Conservation (phyloP, 2,329 filamentous ascomycete species). For the Tricladium varicosporioides region DNA sequence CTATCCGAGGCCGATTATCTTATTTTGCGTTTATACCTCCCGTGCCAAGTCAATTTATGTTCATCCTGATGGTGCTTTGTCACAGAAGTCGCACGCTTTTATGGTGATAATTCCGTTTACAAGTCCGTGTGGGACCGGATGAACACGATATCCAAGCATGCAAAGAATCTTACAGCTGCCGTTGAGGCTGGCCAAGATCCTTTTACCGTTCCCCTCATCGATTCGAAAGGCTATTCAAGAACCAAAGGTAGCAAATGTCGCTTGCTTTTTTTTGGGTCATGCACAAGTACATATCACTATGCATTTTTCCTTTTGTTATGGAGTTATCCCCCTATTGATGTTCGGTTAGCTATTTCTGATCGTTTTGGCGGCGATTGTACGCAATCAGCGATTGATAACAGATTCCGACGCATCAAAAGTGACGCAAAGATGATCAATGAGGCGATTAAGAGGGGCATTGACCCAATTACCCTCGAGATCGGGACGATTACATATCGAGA, state of each 20-base stretch:
- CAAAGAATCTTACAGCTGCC: slow-evolving; percentile 19
- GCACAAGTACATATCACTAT: slow-evolving; percentile 5
- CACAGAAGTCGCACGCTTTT: slow-evolving; percentile 21
- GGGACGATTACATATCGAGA: slow-evolving; percentile 2
- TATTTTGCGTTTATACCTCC: neutral
- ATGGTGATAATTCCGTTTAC: slow-evolving; percentile 23
- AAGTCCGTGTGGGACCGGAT: slow-evolving; percentile 24
- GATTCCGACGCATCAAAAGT: slow-evolving; percentile 40
- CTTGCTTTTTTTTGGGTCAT: neutral
- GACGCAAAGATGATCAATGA: slow-evolving; percentile 37
- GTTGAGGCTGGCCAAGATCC: slow-evolving; percentile 24
- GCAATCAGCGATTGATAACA: slow-evolving; percentile 37
- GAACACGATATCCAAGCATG: slow-evolving; percentile 18
- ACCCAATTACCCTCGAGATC: slow-evolving; percentile 36
- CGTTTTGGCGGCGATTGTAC: slow-evolving; percentile 36
- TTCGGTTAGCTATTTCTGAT: slow-evolving; percentile 21
- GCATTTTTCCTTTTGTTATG: neutral
- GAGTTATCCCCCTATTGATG: slow-evolving; percentile 19
- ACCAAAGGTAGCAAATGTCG: slow-evolving; percentile 14
- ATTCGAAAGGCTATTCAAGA: slow-evolving; percentile 13
- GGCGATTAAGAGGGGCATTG: slow-evolving; percentile 30
- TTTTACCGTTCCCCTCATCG: slow-evolving; percentile 16
- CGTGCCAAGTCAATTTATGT: neutral
- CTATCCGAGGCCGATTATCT: neutral
- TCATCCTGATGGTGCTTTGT: slow-evolving; percentile 7